A percentile compares a stretch with the other conserved stretches of the same genome.
These are phyloP conservation scores for Cornus controversa DNA, from an alignment of 148 eudicot species.

Conservation along the genomic window DNA sequence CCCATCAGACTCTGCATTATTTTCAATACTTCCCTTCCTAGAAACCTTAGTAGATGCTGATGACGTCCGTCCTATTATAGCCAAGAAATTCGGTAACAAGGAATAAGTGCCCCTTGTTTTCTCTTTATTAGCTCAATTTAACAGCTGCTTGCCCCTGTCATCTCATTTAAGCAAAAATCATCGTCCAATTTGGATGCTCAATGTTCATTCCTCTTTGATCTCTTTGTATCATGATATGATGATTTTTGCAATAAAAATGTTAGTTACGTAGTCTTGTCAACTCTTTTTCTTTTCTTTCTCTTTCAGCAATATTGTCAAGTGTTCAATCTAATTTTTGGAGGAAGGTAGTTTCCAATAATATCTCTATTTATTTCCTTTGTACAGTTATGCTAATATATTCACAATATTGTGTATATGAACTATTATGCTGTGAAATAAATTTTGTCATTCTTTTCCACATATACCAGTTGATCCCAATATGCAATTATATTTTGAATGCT, in stretches of 20 bases:
- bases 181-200: conserved; percentile 38
- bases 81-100: conserved; percentile 93
- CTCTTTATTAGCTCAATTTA: conserved; percentile 46
- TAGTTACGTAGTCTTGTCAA: neutral
- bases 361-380: conserved; percentile 24
- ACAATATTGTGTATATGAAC: conserved; percentile 27
- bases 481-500: neutral
- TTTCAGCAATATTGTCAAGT: neutral
- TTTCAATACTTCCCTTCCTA: conserved; percentile 82
- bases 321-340: conserved; percentile 13
- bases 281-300: conserved; percentile 13
- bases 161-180: conserved; percentile 35
- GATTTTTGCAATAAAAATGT: conserved; percentile 7
- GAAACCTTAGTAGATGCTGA: conserved; percentile 84
- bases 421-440: conserved; percentile 16
- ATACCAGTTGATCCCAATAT: neutral
- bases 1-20: conserved; percentile 77
- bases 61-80: conserved; percentile 94
- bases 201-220: conserved; percentile 10
- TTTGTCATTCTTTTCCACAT: neutral
- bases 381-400: conserved; percentile 26
- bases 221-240: conserved; percentile 2
- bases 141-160: conserved; percentile 34
- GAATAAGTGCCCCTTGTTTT: conserved; percentile 75
- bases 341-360: conserved; percentile 10